Conservation (phyloP, 441 rosid species). For the Bruguiera hainesii region DNA sequence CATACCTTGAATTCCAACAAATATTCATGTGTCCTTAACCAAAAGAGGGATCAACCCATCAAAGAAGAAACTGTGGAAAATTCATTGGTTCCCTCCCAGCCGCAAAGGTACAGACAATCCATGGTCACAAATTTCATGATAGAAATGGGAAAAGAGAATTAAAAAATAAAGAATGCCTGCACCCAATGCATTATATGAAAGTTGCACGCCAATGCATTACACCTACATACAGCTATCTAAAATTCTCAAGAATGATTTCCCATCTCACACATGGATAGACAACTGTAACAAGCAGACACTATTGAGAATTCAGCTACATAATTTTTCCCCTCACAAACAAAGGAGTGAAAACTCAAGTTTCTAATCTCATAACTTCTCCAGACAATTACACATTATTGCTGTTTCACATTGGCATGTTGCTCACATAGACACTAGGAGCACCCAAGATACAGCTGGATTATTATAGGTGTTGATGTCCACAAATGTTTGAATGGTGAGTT, state of each 20-base stretch:
- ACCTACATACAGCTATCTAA: constrained; percentile 12
- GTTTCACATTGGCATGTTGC: constrained; percentile 23
- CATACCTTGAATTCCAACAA: constrained; percentile 13
- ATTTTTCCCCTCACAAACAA: constrained; percentile 16
- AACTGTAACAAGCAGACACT: constrained; percentile 16
- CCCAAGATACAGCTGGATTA: constrained; percentile 20
- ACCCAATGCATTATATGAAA: background rate
- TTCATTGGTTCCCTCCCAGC: background rate
- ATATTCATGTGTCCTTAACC: constrained; percentile 7
- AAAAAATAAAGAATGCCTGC: constrained; percentile 8
- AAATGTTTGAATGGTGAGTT: constrained; percentile 30
- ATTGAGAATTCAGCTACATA: constrained; percentile 20
- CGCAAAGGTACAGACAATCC: constrained; percentile 4
- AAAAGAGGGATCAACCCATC: background rate
- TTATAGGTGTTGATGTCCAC: constrained; percentile 30
- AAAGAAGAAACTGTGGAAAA: background rate
- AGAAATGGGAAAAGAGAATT: background rate
- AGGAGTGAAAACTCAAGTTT: constrained; percentile 21
- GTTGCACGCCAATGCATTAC: background rate
- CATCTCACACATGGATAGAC: constrained; percentile 12
- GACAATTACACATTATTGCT: constrained; percentile 13
- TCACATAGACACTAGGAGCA: constrained; percentile 17
- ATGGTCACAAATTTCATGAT: constrained; percentile 5
- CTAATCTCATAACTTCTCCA: constrained; percentile 25
- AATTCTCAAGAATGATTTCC: constrained; percentile 5